A percentile compares a stretch with the other conserved stretches of the same genome.
These are phyloP conservation scores for Suillus placidus DNA, from an alignment of 768 basidiomycete species.

Conservation along the genomic window DNA sequence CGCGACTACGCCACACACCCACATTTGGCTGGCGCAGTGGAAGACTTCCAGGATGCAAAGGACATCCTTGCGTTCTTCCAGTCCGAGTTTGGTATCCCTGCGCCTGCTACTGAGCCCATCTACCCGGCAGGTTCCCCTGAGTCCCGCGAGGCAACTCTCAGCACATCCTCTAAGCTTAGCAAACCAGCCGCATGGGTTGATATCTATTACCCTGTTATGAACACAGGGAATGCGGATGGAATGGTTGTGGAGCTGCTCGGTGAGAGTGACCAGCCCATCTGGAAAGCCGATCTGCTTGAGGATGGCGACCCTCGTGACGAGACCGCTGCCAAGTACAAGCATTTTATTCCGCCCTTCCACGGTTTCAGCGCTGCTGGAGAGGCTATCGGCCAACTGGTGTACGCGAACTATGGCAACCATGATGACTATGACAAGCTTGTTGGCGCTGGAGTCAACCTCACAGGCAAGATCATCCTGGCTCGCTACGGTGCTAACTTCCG, in stretches of 20 bases:
- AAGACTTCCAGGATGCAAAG: constrained; percentile 66
- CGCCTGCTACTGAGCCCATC: constrained; percentile 49
- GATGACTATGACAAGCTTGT: constrained; percentile 69
- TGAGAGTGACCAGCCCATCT: constrained; percentile 52
- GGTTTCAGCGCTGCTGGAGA: constrained; percentile 80
- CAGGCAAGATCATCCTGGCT: constrained; percentile 74
- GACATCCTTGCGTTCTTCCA: constrained; percentile 70
- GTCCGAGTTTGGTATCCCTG: constrained; percentile 55
- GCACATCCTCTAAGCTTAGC: constrained; percentile 46
- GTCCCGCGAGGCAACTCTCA: constrained; percentile 69
- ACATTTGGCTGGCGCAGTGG: constrained; percentile 68
- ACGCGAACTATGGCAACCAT: constrained; percentile 80
- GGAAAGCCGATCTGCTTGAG: constrained; percentile 75
- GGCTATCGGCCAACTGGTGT: constrained; percentile 69
- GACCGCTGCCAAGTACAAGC: constrained; percentile 66
- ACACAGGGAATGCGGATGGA: constrained; percentile 63
- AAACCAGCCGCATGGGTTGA: constrained; percentile 80
- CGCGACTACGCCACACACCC: constrained; percentile 65
- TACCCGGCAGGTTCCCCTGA: constrained; percentile 69
- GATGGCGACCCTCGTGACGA: constrained; percentile 72
- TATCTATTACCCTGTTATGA: constrained; percentile 86
- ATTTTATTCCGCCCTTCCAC: constrained; percentile 82
- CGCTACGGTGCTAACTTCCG: constrained; percentile 81
- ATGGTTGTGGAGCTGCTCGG: constrained; percentile 68
- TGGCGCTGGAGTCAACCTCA: constrained; percentile 66